Conservation (phyloP, 129 eudicot species). For the Flaveria bidentis region DNA sequence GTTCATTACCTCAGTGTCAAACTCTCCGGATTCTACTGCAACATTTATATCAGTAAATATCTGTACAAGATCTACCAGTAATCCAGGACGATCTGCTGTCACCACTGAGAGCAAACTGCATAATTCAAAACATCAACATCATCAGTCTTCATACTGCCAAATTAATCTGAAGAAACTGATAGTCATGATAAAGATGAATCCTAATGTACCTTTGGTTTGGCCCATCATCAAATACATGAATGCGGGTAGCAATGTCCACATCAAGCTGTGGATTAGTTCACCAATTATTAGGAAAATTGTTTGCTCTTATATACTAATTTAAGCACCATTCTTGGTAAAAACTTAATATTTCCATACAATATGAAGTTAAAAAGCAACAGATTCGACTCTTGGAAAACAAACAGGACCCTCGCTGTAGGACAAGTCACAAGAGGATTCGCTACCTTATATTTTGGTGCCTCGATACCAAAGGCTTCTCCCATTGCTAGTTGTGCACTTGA, state of each 20-base stretch:
- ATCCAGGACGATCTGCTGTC: constrained; percentile 88
- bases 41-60: constrained; percentile 67
- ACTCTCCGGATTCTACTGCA: constrained; percentile 81
- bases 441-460: constrained; percentile 57
- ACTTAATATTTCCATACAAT: neutral
- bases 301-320: constrained; percentile 3
- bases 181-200: neutral
- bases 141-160: neutral
- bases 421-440: neutral
- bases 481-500: constrained; percentile 86
- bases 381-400: neutral
- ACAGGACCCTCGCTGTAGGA: neutral
- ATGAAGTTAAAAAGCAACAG: neutral
- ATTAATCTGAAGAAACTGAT: neutral
- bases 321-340: neutral
- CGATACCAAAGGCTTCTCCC: constrained; percentile 91
- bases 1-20: constrained; percentile 77
- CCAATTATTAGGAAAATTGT: neutral
- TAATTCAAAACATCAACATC: neutral
- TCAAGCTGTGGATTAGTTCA: constrained; percentile 54
- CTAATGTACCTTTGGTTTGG: constrained; percentile 66
- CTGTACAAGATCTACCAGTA: constrained; percentile 86
- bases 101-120: constrained; percentile 78
- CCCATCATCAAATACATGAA: constrained; percentile 64
- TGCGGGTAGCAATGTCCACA: constrained; percentile 77